Evolutionary conservation across 441 rosid genomes (phyloP), one percentile per base, ranked within the genome.

Genomic region (Populus hybrid): DNA sequence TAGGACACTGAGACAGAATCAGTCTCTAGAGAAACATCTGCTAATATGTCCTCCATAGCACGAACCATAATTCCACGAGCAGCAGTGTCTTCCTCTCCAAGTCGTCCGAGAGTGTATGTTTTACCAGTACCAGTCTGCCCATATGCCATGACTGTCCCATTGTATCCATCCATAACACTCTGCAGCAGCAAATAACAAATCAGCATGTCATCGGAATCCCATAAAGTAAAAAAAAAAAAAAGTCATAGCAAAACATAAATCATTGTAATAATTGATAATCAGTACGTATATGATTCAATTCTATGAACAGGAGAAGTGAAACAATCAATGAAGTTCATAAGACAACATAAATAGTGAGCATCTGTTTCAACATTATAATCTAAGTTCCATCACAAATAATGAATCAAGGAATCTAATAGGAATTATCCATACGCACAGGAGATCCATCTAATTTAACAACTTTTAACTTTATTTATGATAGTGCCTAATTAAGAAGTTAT

Each of bases 81-180:
- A 87, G 97, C 97, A 1, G 87, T 80, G 42, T 30, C 32, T 30
- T 30, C 32, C 32, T 30, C 32, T 30, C 32, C 32, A 30, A 30
- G 32, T 30, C 32, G 88, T 65, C 99, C 99, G 69, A 97, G 98
- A 21, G 99, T 97, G 77, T 95, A 93, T 63, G 99, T 97, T 88
- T 97, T 97, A 76, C 99, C 99, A 28, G 99, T 97, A 71, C 99
- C 99, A 1, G 99, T 97, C 84, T 97, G 99, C 57, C 99, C 99
- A 85, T 97, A 94, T 18, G 99, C 99, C 99, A 97, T 97, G 74
- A 97, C 82, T 0, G 98, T 97, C 63, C 99, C 99, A 77, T 97
- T 97, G 87, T 94, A 97, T 80, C 99, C 98, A 81, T 92, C 97
- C 85, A 97, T 84, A 83, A 93, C 98, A 84, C 99, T 91, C 98